Evolutionary conservation across 2,329 filamentous ascomycete species (phyloP).

Genomic region (Esteya vermicola): DNA sequence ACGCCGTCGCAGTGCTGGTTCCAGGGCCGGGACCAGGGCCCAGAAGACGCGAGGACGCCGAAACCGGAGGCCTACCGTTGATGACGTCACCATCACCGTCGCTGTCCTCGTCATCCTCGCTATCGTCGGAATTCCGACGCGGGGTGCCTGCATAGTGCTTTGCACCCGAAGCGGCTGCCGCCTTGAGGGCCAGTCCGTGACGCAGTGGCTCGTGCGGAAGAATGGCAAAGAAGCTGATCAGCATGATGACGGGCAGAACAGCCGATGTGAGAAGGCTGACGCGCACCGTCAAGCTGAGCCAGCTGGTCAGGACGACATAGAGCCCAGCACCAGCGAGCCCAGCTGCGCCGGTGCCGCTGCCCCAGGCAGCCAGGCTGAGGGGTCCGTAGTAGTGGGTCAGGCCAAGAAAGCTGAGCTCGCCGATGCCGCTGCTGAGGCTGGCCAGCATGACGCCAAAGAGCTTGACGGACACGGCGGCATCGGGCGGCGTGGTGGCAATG

Average conservation of each 20-base stretch:
- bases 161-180: neutral
- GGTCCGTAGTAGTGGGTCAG: conserved; percentile 88
- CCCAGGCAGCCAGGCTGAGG: conserved; percentile 80
- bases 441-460: conserved; percentile 73
- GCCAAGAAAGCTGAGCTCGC: conserved; percentile 81
- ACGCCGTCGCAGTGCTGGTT: conserved; percentile 24
- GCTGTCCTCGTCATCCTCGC: conserved; percentile 19
- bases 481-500: conserved; percentile 62
- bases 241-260: conserved; percentile 67
- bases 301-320: conserved; percentile 76
- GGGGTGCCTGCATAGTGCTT: conserved; percentile 6
- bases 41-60: conserved; percentile 15
- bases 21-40: conserved; percentile 16
- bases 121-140: neutral
- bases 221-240: conserved; percentile 71
- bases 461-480: conserved; percentile 55
- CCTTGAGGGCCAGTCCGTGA: conserved; percentile 14
- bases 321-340: conserved; percentile 76
- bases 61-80: conserved; percentile 18
- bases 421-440: conserved; percentile 71
- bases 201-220: conserved; percentile 55
- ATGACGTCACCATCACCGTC: conserved; percentile 14
- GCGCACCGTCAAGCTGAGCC: conserved; percentile 59
- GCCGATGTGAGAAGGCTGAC: conserved; percentile 65
- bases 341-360: conserved; percentile 80